phyloP scores from a whole-genome alignment of 164 flowering plant genomes.

The Stephania yunnanensis region DNA sequence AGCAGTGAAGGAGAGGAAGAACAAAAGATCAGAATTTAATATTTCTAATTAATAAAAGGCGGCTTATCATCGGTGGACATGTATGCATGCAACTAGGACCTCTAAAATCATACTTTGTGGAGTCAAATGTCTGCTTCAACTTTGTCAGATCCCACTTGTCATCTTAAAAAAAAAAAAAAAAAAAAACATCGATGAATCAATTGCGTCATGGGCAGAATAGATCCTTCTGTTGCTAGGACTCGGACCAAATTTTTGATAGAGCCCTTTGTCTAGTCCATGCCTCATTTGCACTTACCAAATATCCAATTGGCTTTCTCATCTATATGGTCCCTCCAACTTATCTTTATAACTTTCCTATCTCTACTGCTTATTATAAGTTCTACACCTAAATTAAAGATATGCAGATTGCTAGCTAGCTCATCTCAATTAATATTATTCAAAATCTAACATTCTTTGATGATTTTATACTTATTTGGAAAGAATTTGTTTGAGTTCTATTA shows the following conservation, averaged over 20 bases:
- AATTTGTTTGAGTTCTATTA: too few species aligned
- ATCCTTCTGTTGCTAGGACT: neutral
- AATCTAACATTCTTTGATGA: too few species aligned
- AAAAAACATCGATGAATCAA: neutral
- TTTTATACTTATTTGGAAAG: too few species aligned
- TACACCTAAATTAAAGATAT: neutral
- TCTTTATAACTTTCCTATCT: neutral
- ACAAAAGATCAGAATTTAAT: slow-evolving; percentile 12
- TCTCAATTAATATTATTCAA: too few species aligned
- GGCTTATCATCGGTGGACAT: slow-evolving; percentile 11
- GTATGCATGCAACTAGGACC: slow-evolving; percentile 4
- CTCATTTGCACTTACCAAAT: neutral
- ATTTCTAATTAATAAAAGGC: neutral
- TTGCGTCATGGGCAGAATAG: neutral
- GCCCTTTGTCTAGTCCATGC: neutral
- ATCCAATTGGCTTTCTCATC: neutral
- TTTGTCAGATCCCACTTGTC: slow-evolving; percentile 20
- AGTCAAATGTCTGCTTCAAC: slow-evolving; percentile 5
- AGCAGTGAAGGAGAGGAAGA: slow-evolving; percentile 3
- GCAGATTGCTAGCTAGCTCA: neutral
- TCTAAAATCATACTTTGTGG: neutral
- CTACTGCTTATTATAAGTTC: neutral
- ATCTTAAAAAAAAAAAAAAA: neutral
- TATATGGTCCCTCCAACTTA: neutral
- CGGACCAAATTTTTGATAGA: neutral